Evolutionary conservation across 257 asterid species (phyloP), one percentile per base, ranked within the genome.

Genomic region (Verbena officinalis): DNA sequence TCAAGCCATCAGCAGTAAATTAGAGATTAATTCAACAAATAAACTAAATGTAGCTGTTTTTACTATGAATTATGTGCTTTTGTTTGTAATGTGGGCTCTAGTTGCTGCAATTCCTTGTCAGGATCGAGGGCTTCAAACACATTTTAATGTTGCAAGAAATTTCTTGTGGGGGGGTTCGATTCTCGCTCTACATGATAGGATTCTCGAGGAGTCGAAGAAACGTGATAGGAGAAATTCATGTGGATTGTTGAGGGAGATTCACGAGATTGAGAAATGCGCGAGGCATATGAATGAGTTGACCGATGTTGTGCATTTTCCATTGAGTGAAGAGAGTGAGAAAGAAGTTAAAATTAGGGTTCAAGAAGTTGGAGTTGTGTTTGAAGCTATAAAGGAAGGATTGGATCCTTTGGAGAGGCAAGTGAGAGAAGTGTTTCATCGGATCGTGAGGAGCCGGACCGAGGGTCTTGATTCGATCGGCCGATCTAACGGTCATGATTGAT

Each of bases 21-120:
- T 94, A 38, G 99, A 94, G 64, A 82, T 69, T 2, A 3, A 51
- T 7, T 84, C 95, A 44, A 88, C 95, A 0, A 75, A 77, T 60
- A 96, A 96, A 9, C 79, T 94, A 12, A 86, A 65, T 1, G 76
- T 82, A 11, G 92, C 87, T 34, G 87, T 88, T 68, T 94, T 71
- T 70, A 83, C 96, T 0, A 94, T 94, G 99, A 94, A 77, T 69
- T 82, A 86, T 49, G 95, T 88, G 66, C 75, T 90, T 15, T 53
- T 90, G 9, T 86, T 94, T 23, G 88, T 85, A 20, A 88, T 83
- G 95, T 94, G 97, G 96, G 87, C 91, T 12, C 89, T 94, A 2
- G 99, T 94, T 24, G 99, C 99, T 0, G 98, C 98, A 1, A 90
- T 94, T 39, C 99, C 99, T 0, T 94, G 99, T 59, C 99, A 94